A percentile compares a stretch with the other conserved stretches of the same genome.
phyloP scores from a whole-genome alignment of 23 red algal genomes.

The Pyropia haitanensis region DNA sequence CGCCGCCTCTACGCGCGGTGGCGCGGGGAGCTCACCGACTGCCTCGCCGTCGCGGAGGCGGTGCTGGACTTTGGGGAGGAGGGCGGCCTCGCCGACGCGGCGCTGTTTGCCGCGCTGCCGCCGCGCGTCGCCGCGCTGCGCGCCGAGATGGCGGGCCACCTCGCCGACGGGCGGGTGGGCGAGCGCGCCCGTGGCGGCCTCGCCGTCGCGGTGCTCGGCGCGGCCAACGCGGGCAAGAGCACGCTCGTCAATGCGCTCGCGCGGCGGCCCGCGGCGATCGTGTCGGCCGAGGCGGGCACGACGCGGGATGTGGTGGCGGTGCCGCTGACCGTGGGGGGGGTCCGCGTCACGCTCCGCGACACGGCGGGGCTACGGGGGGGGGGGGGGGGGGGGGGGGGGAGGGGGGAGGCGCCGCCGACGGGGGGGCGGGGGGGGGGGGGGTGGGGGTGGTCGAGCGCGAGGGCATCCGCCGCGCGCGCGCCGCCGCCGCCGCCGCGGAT shows the following conservation, averaged over 20 bases:
- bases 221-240: slow-evolving; percentile 84
- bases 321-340: slow-evolving; percentile 50
- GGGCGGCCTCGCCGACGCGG: slow-evolving; percentile 33
- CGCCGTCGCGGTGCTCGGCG: slow-evolving; percentile 64
- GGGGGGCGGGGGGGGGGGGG: slow-evolving; percentile 29
- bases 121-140: slow-evolving; percentile 24
- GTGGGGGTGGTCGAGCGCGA: slow-evolving; percentile 58
- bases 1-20: slow-evolving; percentile 30
- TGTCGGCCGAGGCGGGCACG: slow-evolving; percentile 74
- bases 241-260: slow-evolving; percentile 78
- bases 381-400: slow-evolving; percentile 40
- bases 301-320: slow-evolving; percentile 90
- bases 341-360: slow-evolving; percentile 60
- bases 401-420: slow-evolving; percentile 47
- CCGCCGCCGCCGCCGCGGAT: slow-evolving; percentile 40
- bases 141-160: slow-evolving; percentile 18
- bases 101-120: slow-evolving; percentile 33
- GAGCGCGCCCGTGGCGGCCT: slow-evolving; percentile 67
- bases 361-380: slow-evolving; percentile 67
- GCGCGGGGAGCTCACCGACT: slow-evolving; percentile 44
- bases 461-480: slow-evolving; percentile 63
- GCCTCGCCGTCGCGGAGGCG: slow-evolving; percentile 73
- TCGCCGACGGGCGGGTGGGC: slow-evolving; percentile 39
- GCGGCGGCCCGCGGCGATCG: slow-evolving; percentile 68
- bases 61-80: slow-evolving; percentile 92